A percentile compares a stretch with the other conserved stretches of the same genome.
Evolutionary conservation across 2,329 filamentous ascomycete genomes (phyloP).

Genomic region (Diaporthe velutina): DNA sequence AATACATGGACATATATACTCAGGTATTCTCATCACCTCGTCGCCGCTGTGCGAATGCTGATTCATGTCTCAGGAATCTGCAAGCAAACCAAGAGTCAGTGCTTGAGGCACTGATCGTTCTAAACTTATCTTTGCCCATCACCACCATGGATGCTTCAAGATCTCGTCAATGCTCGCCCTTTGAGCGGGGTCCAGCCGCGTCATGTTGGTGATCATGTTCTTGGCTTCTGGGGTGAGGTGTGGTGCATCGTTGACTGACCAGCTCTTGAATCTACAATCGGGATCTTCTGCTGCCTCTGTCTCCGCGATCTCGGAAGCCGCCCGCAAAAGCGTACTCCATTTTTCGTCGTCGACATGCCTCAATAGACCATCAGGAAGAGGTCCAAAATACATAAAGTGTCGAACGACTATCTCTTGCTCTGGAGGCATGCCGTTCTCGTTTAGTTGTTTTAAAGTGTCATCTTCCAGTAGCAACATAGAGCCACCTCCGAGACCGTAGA

Average conservation of each 20-base stretch:
- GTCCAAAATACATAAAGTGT: neutral
- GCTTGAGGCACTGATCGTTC: too few relatives aligned
- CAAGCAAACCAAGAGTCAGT: too few relatives aligned
- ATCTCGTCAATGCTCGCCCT: neutral
- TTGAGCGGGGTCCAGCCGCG: neutral
- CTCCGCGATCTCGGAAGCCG: neutral
- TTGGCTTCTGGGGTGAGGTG: neutral
- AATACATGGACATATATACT: too few relatives aligned
- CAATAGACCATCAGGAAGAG: neutral
- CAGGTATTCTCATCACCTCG: neutral
- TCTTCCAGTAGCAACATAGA: neutral
- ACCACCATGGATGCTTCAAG: neutral
- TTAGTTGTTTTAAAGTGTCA: neutral
- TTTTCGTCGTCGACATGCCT: neutral
- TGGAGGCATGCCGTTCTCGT: neutral
- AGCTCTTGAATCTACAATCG: neutral
- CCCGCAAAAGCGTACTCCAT: neutral
- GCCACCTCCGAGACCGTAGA: conserved; percentile 4
- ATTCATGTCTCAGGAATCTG: neutral
- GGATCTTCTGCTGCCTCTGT: neutral
- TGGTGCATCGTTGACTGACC: neutral
- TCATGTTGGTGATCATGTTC: neutral
- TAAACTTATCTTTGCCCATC: neutral
- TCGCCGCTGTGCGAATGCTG: neutral
- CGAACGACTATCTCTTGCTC: neutral